phyloP scores from a whole-genome alignment of 1,284 basidiomycete genomes.

The Taiwanofungus camphoratus region DNA sequence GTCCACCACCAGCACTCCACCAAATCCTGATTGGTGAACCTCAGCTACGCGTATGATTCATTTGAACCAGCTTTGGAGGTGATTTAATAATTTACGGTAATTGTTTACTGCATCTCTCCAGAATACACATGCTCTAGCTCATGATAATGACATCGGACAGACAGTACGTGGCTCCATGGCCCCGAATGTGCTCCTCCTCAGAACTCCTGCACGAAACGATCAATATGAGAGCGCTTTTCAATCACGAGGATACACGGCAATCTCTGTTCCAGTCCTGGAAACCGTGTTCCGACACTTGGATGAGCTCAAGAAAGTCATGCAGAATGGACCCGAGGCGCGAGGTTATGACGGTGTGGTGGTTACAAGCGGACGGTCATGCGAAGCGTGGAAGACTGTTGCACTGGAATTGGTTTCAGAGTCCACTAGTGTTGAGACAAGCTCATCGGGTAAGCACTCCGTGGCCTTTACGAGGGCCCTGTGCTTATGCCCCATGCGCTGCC shows the following conservation, averaged over 20 bases:
- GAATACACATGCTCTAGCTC: too few species aligned
- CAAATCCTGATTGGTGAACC: too few species aligned
- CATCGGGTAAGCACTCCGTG: slow-evolving; percentile 1
- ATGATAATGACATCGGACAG: too few species aligned
- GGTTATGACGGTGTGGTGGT: slow-evolving; percentile 56
- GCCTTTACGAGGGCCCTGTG: too few species aligned
- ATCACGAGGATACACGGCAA: slow-evolving; percentile 33
- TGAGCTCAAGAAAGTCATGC: slow-evolving; percentile 39
- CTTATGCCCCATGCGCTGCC: too few species aligned
- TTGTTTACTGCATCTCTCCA: too few species aligned
- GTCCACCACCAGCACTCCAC: too few species aligned
- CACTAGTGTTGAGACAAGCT: not conserved
- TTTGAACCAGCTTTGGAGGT: too few species aligned
- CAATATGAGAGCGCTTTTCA: slow-evolving; percentile 22
- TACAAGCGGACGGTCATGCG: slow-evolving; percentile 67
- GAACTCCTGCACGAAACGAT: slow-evolving; percentile 38
- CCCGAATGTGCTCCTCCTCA: slow-evolving; percentile 47
- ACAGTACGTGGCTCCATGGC: too few species aligned
- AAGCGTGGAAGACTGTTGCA: slow-evolving; percentile 46
- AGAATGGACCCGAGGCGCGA: slow-evolving; percentile 29
- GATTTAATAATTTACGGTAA: too few species aligned
- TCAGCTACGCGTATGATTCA: too few species aligned
- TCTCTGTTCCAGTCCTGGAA: slow-evolving; percentile 64
- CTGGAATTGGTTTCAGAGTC: slow-evolving; percentile 14
- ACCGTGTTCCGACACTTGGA: slow-evolving; percentile 48